Evolutionary conservation across 2,329 filamentous ascomycete species (phyloP), one percentile per base, ranked within the genome.

Genomic region (Didymella pomorum): DNA sequence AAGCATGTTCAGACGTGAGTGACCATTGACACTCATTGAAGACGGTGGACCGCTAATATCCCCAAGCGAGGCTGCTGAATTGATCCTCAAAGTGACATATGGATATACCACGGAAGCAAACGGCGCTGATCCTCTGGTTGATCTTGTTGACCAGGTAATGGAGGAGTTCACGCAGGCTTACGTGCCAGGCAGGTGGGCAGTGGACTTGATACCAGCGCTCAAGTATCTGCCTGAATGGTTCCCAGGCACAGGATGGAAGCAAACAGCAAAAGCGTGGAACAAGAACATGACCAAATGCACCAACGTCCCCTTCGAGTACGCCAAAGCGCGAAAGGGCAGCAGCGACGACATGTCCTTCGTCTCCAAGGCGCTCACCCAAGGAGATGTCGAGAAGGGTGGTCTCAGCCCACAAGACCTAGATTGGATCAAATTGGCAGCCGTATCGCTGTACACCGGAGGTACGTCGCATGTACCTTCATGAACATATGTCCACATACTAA

Each of bases 121-220:
- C 11, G 64, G 65, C 1, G 50, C 56, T 12, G 82, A 84, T 54
- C 79, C 79, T 4, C 68, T 84, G 2, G 75, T 84, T 3, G 71
- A 80, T 25, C 57, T 83, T 10, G 76, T 77, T 0, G 75, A 76
- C 2, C 60, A 73, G 23, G 75, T 77, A 1, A 73, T 84, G 65
- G 69, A 69, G 0, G 56, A 79, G 6, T 81, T 84, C 50, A 68
- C 75, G 1, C 65, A 76, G 21, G 76, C 79, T 5, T 72, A 68
- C 12, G 71, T 78, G 4, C 79, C 81, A 1, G 80, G 81, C 7
- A 73, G 68, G 8, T 84, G 77, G 77, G 60, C 76, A 8, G 81
- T 84, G 4, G 81, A 84, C 53, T 67, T 79, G 0, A 59, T 84
- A 1, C 82, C 81, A 7, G 28, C 25, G 61, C 68, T 81, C 35